These are phyloP conservation scores for Ogataea henricii DNA, from an alignment of 805 yeast genomes.

Conservation along the genomic window DNA sequence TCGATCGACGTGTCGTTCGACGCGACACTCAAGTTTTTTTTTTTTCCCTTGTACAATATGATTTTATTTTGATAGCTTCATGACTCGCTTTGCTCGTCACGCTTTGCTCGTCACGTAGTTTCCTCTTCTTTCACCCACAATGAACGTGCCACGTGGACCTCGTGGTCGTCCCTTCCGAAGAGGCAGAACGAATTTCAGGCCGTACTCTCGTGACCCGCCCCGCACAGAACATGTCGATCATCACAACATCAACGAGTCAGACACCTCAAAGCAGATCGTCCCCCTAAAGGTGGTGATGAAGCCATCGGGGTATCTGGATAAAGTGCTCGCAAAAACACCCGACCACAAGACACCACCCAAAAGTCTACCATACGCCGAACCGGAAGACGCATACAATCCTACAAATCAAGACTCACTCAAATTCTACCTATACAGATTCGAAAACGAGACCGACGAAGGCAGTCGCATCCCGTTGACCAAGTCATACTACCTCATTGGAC, in stretches of 20 bases:
- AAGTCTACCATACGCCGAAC: constrained; percentile 23
- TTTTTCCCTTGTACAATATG: neutral
- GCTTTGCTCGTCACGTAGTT: no score
- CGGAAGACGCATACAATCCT: constrained; percentile 23
- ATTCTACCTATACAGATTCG: constrained; percentile 23
- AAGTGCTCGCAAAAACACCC: constrained; percentile 3
- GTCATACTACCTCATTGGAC: constrained; percentile 32
- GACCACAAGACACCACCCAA: neutral
- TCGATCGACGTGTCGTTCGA: neutral
- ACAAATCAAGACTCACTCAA: constrained; percentile 11
- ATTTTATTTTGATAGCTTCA: no score
- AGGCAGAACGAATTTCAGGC: neutral
- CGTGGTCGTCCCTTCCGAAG: neutral
- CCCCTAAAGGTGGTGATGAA: constrained; percentile 24
- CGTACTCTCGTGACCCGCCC: neutral
- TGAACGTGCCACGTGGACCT: neutral
- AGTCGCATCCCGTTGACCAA: constrained; percentile 23
- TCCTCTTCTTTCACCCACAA: neutral
- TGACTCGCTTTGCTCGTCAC: no score
- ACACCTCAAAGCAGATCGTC: constrained; percentile 1
- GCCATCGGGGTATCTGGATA: constrained; percentile 22
- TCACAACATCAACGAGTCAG: neutral
- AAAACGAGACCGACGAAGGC: constrained; percentile 14
- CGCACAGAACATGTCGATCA: neutral
- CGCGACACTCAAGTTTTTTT: neutral